Percentiles rank a stretch among this genome's conserved stretches.
Conservation (phyloP, 176 grass and related monocot species). For the Thinopyrum elongatum region DNA sequence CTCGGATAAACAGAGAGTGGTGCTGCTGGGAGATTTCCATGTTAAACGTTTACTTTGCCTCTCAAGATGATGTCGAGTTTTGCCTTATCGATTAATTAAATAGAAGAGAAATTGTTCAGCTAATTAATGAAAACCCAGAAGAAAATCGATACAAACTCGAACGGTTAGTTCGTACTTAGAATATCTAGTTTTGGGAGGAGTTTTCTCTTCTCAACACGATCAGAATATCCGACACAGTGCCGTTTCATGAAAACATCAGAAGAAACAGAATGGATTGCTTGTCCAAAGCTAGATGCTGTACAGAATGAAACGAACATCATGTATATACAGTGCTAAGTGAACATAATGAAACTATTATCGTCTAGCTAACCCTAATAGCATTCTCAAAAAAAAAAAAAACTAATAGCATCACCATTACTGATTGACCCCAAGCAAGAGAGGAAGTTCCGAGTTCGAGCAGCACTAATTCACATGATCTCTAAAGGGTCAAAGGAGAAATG, state of each 20-base stretch:
- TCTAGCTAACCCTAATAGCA: no score
- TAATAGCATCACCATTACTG: background rate
- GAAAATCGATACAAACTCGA: no score
- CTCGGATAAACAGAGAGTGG: no score
- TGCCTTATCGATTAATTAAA: no score
- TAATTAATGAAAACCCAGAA: no score
- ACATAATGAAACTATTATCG: background rate
- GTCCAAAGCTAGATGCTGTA: background rate
- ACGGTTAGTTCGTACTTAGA: no score
- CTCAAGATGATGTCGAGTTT: no score
- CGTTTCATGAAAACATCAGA: background rate
- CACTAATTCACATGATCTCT: background rate
- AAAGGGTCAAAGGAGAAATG: background rate
- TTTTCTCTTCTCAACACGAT: background rate
- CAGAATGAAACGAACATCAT: background rate
- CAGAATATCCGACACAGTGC: background rate
- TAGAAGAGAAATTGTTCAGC: no score
- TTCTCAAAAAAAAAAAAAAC: no score
- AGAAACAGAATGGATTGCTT: no score
- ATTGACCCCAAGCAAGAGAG: slow-evolving; percentile 9
- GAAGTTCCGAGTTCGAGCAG: background rate
- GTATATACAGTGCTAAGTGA: background rate
- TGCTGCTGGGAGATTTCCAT: background rate
- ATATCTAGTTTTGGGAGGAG: no score
- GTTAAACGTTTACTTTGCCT: background rate